Percentiles rank a stretch among this genome's conserved stretches.
Evolutionary conservation across 2,329 filamentous ascomycete genomes (phyloP).

Genomic region (Trichoderma brevicompactum): DNA sequence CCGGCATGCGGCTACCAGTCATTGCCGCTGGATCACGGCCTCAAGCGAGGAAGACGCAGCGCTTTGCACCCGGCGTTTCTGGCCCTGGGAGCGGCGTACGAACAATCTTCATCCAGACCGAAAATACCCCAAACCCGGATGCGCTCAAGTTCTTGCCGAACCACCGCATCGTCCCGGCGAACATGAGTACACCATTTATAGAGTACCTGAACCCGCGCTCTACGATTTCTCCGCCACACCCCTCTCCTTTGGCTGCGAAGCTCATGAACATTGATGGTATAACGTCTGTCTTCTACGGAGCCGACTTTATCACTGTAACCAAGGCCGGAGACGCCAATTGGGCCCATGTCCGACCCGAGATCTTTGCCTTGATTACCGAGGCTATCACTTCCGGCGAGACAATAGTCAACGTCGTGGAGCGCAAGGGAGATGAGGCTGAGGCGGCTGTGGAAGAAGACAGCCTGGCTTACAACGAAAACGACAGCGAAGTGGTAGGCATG

Average conservation of each 20-base stretch:
- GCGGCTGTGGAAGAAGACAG: conserved; percentile 61
- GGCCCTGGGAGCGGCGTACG: conserved; percentile 52
- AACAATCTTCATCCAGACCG: conserved; percentile 97
- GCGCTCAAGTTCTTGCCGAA: conserved; percentile 96
- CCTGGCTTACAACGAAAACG: conserved; percentile 83
- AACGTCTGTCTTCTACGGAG: conserved; percentile 91
- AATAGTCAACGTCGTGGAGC: conserved; percentile 74
- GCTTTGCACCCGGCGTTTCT: conserved; percentile 34
- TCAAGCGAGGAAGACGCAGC: conserved; percentile 30
- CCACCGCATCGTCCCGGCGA: conserved; percentile 77
- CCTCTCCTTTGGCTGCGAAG: conserved; percentile 86
- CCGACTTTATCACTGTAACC: conserved; percentile 95
- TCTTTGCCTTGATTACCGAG: conserved; percentile 94
- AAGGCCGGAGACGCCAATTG: conserved; percentile 88
- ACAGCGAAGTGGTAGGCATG: conserved; percentile 95
- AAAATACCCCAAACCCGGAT: conserved; percentile 91
- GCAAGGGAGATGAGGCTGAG: conserved; percentile 55
- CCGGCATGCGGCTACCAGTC: conserved; percentile 33
- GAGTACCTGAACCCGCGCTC: conserved; percentile 90
- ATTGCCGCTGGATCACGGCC: conserved; percentile 35
- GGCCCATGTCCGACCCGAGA: conserved; percentile 93
- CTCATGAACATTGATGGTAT: conserved; percentile 94
- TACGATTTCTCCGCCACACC: conserved; percentile 85
- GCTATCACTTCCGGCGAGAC: conserved; percentile 81
- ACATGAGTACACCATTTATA: conserved; percentile 75